Evolutionary conservation across 2,329 filamentous ascomycete species (phyloP).

Genomic region (Exserohilum rostratum): DNA sequence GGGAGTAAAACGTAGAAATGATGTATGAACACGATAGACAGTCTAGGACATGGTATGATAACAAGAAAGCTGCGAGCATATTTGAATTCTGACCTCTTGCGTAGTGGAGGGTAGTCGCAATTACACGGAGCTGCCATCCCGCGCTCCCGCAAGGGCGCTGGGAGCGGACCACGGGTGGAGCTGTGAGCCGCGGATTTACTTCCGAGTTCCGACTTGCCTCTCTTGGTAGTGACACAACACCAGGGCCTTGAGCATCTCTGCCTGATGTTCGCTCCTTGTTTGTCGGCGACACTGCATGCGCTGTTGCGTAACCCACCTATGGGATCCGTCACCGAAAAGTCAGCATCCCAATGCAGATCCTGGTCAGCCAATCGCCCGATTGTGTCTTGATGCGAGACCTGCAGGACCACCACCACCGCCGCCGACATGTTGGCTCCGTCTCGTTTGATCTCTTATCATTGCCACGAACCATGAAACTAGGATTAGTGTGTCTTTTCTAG

Average conservation of each 20-base stretch:
- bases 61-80: conserved; percentile 7
- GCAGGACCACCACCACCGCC: not conserved
- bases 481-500: conserved; percentile 56
- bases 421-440: not conserved
- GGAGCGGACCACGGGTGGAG: conserved; percentile 6
- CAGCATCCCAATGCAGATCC: not conserved
- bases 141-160: conserved; percentile 8
- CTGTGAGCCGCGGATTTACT: conserved; percentile 10
- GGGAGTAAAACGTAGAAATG: not conserved
- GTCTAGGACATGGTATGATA: not conserved
- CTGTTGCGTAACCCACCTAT: conserved; percentile 4
- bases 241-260: not conserved
- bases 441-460: not conserved
- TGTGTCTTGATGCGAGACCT: not conserved
- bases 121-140: conserved; percentile 14
- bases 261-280: conserved; percentile 2
- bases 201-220: conserved; percentile 19
- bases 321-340: not conserved
- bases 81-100: conserved; percentile 6
- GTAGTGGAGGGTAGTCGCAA: conserved; percentile 13
- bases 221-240: conserved; percentile 5
- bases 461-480: not conserved
- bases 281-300: not conserved
- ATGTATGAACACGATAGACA: not conserved
- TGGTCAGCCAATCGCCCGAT: not conserved